Evolutionary conservation across 2,329 filamentous ascomycete genomes (phyloP).

Genomic region (Fusarium anthophilum): DNA sequence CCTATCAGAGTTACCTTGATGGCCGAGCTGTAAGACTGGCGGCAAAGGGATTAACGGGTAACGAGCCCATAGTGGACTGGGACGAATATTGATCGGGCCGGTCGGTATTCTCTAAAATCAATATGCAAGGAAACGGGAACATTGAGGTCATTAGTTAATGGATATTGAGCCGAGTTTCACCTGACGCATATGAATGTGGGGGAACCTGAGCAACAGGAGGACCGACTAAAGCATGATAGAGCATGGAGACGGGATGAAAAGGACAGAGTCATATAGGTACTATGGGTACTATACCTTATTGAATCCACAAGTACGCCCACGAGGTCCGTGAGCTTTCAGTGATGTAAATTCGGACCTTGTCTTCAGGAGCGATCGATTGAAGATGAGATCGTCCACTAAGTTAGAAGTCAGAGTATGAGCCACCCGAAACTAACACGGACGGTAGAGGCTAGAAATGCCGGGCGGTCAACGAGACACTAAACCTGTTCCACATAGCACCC

Average conservation of each 20-base stretch:
- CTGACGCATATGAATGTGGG: background rate
- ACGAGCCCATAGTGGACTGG: conserved; percentile 29
- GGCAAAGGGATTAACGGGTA: conserved; percentile 33
- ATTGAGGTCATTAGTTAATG: conserved; percentile 6
- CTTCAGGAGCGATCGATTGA: background rate
- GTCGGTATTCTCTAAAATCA: background rate
- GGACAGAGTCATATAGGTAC: background rate
- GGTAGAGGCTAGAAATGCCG: conserved; percentile 40
- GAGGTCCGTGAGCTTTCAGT: background rate
- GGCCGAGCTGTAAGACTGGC: conserved; percentile 29
- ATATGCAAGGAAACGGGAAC: background rate
- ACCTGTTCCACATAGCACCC: conserved; percentile 36
- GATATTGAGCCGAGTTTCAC: conserved; percentile 9
- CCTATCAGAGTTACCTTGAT: conserved; percentile 37
- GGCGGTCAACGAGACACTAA: conserved; percentile 48
- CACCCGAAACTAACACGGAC: background rate
- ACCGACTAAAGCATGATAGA: background rate
- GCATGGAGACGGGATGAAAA: background rate
- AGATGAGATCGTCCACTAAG: background rate
- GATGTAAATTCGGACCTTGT: background rate
- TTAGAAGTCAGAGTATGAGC: background rate
- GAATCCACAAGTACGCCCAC: background rate
- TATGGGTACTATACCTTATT: background rate
- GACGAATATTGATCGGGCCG: conserved; percentile 3
- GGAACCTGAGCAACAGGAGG: background rate